Base-by-base conservation (phyloP, 2,329 filamentous ascomycete species). In the Aspergillus puulaauensis region DNA sequence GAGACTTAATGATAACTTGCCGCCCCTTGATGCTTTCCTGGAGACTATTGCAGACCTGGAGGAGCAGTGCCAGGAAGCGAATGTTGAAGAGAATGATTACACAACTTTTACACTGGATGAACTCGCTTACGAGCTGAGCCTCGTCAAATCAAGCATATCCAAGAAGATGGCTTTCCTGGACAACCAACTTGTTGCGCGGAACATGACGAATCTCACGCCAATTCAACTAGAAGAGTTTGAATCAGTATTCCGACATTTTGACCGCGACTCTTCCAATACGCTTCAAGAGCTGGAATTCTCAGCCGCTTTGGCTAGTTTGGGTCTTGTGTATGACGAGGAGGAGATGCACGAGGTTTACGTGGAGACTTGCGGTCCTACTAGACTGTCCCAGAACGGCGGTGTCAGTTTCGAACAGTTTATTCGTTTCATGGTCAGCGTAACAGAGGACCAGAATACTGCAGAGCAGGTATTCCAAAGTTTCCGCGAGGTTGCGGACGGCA, bases 101-200 rank as follows among this genome's bases (percentile, higher is more conserved):
- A 99, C 95, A n/a, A 98, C 93, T 8, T 98, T 98, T 77, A 96
- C 93, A 9, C 95, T 98, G 73, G 95, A 99, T 71, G 95, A 99
- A 76, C 83, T 99, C 43, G 87, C 87, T 59, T 99, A 99, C 77
- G 95, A 99, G 77, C 83, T 98, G 58, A 88, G 91, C 15, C 83
- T 99, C 31, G 95, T 98, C 57, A 93, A 92, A 72, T 89, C 90
- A 31, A 95, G 90, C 11, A 93, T 98, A 27, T 89, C 92, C 63
- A 99, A 98, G 81, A 99, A 99, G 77, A 85, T 98, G 56, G 89
- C 90, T 44, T 99, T 99, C 79, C 81, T 99, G 55, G 93, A 99
- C 71, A 99, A 99, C 77, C 95, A 99, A 77, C 96, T 97, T 83
- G 95, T 99, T 15, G 95, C 93, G 24, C 88, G 95, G 61, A 96